Evolutionary conservation across 345 rosid species (phyloP), one percentile per base, ranked within the genome.

Genomic region (Euphorbia tirucalli): DNA sequence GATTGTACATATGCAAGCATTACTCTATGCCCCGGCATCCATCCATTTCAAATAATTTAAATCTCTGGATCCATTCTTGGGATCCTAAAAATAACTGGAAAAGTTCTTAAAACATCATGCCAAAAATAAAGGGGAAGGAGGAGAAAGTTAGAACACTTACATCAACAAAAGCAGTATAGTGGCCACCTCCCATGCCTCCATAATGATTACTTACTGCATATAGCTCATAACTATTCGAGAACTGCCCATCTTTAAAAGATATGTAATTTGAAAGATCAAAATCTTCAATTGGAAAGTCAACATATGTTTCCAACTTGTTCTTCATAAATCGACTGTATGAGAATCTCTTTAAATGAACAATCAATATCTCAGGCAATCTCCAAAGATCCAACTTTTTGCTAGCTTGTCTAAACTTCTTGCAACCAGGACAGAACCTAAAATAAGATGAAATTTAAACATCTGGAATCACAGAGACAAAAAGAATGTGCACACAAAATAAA

Each of bases 261-360:
- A 67, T 68, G 66, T 55, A 68, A 48, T 11, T 61, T 54, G 80
- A 77, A 25, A 77, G 77, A 37, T 77, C 77, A 69, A 68, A 32
- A 44, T 72, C 66, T n/a, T 73, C 66, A n/a, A 68, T 60, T 4
- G 77, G 80, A 70, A 77, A 77, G 31, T 77, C 80, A 58, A 77
- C 80, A 21, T 72, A 69, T 2, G 80, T 72, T 63, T 77, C 80
- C 65, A 72, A 49, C 70, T 77, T 77, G 70, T 77, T 68, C 61
- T 73, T 77, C 11, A 68, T 10, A 41, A 31, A 54, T 57, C 43
- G 56, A 49, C 65, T 52, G 30, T 68, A 68, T 21, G 74, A 72
- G 76, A 72, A 72, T 66, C 81, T 77, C 81, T 77, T 77, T 57
- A 73, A 63, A 64, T 77, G 81, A 68, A 77, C 70, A 25, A 73